Conservation (phyloP, 2,329 filamentous ascomycete genomes). For the Colletotrichum chlorophyti region DNA sequence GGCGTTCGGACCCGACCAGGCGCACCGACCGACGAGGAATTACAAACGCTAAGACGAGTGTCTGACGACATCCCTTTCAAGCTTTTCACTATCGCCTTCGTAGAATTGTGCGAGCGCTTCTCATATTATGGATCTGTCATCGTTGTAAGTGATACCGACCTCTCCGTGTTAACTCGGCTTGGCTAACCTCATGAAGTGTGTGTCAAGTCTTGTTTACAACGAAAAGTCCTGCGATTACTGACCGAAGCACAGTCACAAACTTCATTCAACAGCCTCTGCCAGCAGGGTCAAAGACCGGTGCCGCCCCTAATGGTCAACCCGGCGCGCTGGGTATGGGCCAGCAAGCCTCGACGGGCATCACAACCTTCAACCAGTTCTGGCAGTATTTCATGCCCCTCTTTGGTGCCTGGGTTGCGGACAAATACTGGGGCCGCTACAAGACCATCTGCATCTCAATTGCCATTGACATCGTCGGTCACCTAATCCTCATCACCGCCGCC, state of each 20-base stretch:
- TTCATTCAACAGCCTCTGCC: conserved; percentile 68
- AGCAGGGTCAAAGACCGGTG: conserved; percentile 59
- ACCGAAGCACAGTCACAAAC: conserved; percentile 54
- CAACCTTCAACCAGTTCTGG: conserved; percentile 63
- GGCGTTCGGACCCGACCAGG: conserved; percentile 29
- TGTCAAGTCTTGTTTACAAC: not conserved
- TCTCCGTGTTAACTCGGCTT: fast-evolving
- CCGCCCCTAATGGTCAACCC: conserved; percentile 46
- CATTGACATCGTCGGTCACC: conserved; percentile 69
- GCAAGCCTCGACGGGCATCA: conserved; percentile 53
- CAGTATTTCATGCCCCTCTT: conserved; percentile 65
- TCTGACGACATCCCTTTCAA: conserved; percentile 64
- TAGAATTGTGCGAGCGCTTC: conserved; percentile 76
- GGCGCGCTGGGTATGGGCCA: conserved; percentile 66
- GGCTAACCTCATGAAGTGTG: conserved; percentile 8
- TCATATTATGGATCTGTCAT: conserved; percentile 74
- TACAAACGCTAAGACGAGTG: conserved; percentile 59
- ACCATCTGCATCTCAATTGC: conserved; percentile 70
- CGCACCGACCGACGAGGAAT: conserved; percentile 57
- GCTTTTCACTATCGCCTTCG: conserved; percentile 68
- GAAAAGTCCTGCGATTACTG: not conserved
- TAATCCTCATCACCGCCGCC: conserved; percentile 71
- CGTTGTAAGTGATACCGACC: conserved; percentile 59
- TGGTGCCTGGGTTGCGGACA: conserved; percentile 57
- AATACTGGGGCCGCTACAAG: conserved; percentile 72